These are phyloP conservation scores for Byssothecium circinans DNA, from an alignment of 2,329 filamentous ascomycete species.

Conservation along the genomic window DNA sequence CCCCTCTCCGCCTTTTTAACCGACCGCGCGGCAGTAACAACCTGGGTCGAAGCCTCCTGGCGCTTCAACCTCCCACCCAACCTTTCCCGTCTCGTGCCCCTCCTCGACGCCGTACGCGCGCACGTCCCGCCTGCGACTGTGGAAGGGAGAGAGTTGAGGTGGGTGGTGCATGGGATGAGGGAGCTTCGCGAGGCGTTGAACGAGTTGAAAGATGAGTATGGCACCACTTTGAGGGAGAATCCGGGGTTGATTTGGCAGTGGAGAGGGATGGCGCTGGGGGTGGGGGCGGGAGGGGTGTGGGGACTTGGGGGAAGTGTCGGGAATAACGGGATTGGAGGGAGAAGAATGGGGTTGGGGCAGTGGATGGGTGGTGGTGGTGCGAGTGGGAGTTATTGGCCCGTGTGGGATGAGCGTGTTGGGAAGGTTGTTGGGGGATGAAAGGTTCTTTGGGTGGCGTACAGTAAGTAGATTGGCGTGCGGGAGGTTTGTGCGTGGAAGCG, in stretches of 20 bases:
- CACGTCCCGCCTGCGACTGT: slow-evolving; percentile 25
- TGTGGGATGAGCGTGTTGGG: slow-evolving; percentile 8
- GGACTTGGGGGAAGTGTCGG: not conserved
- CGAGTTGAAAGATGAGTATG: slow-evolving; percentile 25
- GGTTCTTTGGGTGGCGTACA: too few species aligned
- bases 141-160: slow-evolving; percentile 29
- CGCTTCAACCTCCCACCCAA: slow-evolving; percentile 34
- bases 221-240: slow-evolving; percentile 23
- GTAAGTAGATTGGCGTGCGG: too few species aligned
- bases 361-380: not conserved
- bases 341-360: slow-evolving; percentile 2
- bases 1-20: slow-evolving; percentile 28
- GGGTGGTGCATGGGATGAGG: slow-evolving; percentile 24
- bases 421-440: not conserved
- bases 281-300: not conserved
- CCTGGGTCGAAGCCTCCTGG: slow-evolving; percentile 39
- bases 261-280: slow-evolving; percentile 6
- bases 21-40: slow-evolving; percentile 28
- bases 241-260: slow-evolving; percentile 35
- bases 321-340: slow-evolving; percentile 1
- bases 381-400: slow-evolving; percentile 3
- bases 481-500: too few species aligned
- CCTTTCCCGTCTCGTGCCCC: slow-evolving; percentile 30
- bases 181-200: slow-evolving; percentile 26
- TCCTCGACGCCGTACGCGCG: slow-evolving; percentile 21